These are phyloP conservation scores for Erodium texanum DNA, from an alignment of 441 rosid genomes.

Conservation along the genomic window DNA sequence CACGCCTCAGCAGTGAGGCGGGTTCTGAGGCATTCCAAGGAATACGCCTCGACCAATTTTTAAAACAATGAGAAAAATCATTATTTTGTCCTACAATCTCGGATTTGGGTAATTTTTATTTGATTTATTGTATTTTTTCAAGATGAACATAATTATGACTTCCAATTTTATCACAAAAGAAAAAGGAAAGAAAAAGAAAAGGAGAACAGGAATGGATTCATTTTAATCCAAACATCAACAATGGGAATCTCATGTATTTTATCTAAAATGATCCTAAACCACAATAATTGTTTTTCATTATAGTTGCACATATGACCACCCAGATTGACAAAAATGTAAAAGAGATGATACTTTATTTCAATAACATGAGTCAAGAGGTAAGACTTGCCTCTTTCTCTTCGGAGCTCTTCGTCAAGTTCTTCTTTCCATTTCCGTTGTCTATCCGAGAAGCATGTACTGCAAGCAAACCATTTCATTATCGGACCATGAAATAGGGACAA, in stretches of 20 bases:
- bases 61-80: too few species aligned
- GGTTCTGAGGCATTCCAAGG: too few species aligned
- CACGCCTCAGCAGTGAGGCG: too few species aligned
- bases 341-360: neutral
- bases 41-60: too few species aligned
- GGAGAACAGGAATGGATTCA: too few species aligned
- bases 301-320: neutral
- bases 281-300: neutral
- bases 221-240: neutral
- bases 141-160: too few species aligned
- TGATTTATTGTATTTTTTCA: too few species aligned
- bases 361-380: constrained; percentile 4
- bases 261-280: neutral
- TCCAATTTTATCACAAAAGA: too few species aligned
- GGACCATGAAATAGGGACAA: constrained; percentile 5
- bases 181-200: too few species aligned
- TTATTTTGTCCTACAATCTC: too few species aligned
- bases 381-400: constrained; percentile 44
- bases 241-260: neutral
- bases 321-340: neutral
- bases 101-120: too few species aligned
- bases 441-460: constrained; percentile 49
- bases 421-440: constrained; percentile 47
- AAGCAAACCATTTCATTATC: constrained; percentile 14
- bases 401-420: constrained; percentile 59